Percentiles rank a stretch among this genome's conserved stretches.
Evolutionary conservation across 2,329 filamentous ascomycete genomes (phyloP).

Genomic region (Penicillium digitatum): DNA sequence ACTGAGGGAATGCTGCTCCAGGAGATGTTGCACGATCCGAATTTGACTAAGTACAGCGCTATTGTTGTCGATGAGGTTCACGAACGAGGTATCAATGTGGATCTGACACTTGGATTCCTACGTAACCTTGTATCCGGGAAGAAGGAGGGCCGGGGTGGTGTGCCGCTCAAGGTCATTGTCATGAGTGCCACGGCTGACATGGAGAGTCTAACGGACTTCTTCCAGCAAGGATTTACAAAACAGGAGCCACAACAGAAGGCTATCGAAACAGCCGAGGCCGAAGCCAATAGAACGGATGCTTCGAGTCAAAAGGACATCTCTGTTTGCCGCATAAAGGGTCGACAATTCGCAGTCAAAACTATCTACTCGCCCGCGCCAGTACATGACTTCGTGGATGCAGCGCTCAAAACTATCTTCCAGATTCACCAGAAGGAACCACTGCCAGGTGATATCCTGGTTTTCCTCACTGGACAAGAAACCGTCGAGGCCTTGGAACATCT

Average conservation of each 20-base stretch:
- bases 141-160: constrained; percentile 62
- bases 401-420: constrained; percentile 77
- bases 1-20: constrained; percentile 96
- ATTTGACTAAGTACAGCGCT: constrained; percentile 78
- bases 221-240: constrained; percentile 44
- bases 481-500: constrained; percentile 78
- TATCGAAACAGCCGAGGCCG: constrained; percentile 6
- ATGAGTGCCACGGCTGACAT: constrained; percentile 98
- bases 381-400: constrained; percentile 74
- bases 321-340: constrained; percentile 71
- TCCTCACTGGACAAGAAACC: constrained; percentile 87
- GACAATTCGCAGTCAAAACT: constrained; percentile 79
- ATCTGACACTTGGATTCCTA: constrained; percentile 83
- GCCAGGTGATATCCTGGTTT: constrained; percentile 91
- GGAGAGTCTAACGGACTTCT: constrained; percentile 72
- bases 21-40: constrained; percentile 82
- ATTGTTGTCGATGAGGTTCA: constrained; percentile 96
- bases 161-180: constrained; percentile 80
- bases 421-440: constrained; percentile 83
- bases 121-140: constrained; percentile 64
- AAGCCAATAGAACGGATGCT: constrained; percentile 23
- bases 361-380: constrained; percentile 70
- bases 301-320: constrained; percentile 49
- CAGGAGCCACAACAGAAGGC: constrained; percentile 11
- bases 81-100: constrained; percentile 90